A percentile compares a stretch with the other conserved stretches of the same genome.
phyloP scores from a whole-genome alignment of 116 monocot species.

The Cymodocea nodosa region DNA sequence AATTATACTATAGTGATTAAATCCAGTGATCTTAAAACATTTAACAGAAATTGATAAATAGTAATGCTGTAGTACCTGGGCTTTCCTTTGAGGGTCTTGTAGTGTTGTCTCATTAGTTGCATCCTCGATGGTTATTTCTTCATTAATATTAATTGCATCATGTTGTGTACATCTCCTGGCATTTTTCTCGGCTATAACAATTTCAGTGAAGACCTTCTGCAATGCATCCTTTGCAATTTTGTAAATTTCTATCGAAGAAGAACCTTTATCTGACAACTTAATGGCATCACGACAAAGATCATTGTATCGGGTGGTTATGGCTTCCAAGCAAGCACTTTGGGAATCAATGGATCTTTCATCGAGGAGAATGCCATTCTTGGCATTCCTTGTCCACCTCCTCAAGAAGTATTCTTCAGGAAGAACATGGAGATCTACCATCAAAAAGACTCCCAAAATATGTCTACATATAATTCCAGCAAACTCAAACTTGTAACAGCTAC shows the following conservation, averaged over 20 bases:
- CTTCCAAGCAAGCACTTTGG: constrained; percentile 27
- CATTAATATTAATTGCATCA: constrained; percentile 93
- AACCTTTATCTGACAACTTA: constrained; percentile 69
- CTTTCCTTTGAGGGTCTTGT: constrained; percentile 19
- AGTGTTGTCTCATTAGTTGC: constrained; percentile 6
- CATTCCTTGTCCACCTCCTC: constrained; percentile 79
- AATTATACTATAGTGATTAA: background rate
- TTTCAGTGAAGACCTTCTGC: constrained; percentile 62
- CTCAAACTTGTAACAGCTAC: constrained; percentile 82
- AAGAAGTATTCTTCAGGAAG: constrained; percentile 73
- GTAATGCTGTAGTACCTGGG: background rate
- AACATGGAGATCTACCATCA: constrained; percentile 68
- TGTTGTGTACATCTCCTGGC: constrained; percentile 33
- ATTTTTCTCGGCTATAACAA: constrained; percentile 50
- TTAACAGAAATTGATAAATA: background rate
- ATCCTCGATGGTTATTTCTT: constrained; percentile 73
- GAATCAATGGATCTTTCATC: constrained; percentile 22
- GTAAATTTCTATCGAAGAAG: constrained; percentile 51
- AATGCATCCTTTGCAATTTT: constrained; percentile 65
- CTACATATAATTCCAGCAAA: constrained; percentile 88
- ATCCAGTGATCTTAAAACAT: background rate
- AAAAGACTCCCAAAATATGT: constrained; percentile 70
- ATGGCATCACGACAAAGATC: constrained; percentile 75
- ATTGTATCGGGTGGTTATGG: constrained; percentile 49
- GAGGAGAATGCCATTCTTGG: constrained; percentile 30